Conservation (phyloP, 768 basidiomycete genomes). For the Leccinum olivaceopallidum region DNA sequence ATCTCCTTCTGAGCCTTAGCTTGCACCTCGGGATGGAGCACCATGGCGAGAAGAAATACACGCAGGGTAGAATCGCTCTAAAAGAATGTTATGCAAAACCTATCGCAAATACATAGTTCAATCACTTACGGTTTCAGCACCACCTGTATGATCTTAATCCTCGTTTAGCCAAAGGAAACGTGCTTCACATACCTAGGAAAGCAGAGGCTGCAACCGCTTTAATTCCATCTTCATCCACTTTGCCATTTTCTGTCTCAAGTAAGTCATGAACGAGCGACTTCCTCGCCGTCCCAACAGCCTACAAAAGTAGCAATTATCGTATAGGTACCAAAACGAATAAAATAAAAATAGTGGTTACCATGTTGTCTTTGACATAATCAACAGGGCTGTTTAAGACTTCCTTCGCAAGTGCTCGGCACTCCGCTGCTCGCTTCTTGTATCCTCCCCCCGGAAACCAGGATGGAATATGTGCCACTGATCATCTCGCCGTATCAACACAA, state of each 20-base stretch:
- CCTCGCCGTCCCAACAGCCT: conserved; percentile 23
- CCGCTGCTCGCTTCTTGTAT: conserved; percentile 20
- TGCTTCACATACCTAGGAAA: conserved; percentile 22
- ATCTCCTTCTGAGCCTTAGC: conserved; percentile 34
- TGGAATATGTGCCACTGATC: conserved; percentile 31
- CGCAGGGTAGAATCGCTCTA: conserved; percentile 19
- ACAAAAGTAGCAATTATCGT: background rate
- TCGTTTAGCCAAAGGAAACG: background rate
- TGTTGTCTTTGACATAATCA: conserved; percentile 23
- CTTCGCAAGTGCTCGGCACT: conserved; percentile 22
- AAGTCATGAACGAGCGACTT: conserved; percentile 26
- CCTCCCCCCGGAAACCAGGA: conserved; percentile 36
- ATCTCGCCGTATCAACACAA: background rate
- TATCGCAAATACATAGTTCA: background rate
- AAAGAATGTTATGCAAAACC: background rate
- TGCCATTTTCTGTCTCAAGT: background rate
- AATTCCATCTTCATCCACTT: conserved; percentile 12
- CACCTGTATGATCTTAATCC: conserved; percentile 16
- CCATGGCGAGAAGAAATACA: conserved; percentile 36
- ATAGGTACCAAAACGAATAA: background rate
- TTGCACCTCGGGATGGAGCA: conserved; percentile 34
- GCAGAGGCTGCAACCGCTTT: conserved; percentile 26
- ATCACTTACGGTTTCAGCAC: conserved; percentile 28
- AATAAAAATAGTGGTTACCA: conserved; percentile 15
- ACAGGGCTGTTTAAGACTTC: conserved; percentile 25